phyloP scores from a whole-genome alignment of 2,329 filamentous ascomycete species.

The Xylaria sp. region DNA sequence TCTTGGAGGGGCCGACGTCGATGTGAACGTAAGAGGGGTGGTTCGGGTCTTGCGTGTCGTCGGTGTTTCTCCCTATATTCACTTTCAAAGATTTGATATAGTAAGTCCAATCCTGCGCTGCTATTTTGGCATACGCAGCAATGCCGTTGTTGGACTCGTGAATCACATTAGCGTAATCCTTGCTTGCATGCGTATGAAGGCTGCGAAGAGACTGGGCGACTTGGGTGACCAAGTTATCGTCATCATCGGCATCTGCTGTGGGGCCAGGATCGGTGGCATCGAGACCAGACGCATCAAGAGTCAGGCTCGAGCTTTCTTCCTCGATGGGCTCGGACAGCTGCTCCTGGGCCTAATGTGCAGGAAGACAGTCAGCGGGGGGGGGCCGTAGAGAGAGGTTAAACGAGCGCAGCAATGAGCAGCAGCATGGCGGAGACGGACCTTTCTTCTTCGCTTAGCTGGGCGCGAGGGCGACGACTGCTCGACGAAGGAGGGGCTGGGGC shows the following conservation, averaged over 20 bases:
- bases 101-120: slow-evolving; percentile 83
- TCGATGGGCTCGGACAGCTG: slow-evolving; percentile 53
- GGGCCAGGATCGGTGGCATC: slow-evolving; percentile 20
- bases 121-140: slow-evolving; percentile 81
- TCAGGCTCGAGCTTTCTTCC: slow-evolving; percentile 37
- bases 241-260: slow-evolving; percentile 48
- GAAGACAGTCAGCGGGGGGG: slow-evolving; percentile 22
- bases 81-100: slow-evolving; percentile 78
- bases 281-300: slow-evolving; percentile 34
- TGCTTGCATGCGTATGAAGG: slow-evolving; percentile 62
- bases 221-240: slow-evolving; percentile 62
- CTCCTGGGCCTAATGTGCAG: slow-evolving; percentile 46
- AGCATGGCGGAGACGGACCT: slow-evolving; percentile 46
- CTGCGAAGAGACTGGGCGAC: slow-evolving; percentile 57
- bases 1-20: slow-evolving; percentile 84
- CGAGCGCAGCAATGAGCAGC: slow-evolving; percentile 18
- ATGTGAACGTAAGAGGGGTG: slow-evolving; percentile 73
- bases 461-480: slow-evolving; percentile 65
- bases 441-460: slow-evolving; percentile 69
- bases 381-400: background rate
- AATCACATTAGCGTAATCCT: slow-evolving; percentile 67
- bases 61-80: slow-evolving; percentile 75
- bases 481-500: slow-evolving; percentile 42
- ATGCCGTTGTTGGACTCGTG: slow-evolving; percentile 68
- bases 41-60: slow-evolving; percentile 53